Conservation (phyloP, 1,284 basidiomycete species). For the Albatrellus sp. region DNA sequence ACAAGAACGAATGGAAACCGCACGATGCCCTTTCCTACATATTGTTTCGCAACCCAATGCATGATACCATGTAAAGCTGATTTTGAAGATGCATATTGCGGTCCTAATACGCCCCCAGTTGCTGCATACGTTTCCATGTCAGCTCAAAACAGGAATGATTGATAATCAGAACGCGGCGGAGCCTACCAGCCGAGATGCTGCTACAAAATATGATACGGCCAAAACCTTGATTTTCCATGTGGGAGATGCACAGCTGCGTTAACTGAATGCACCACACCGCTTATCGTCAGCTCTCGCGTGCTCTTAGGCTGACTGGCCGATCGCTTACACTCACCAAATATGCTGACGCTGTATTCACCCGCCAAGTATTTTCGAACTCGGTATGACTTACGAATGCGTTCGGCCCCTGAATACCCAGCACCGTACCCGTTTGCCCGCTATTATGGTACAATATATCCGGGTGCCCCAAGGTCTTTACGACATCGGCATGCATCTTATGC, state of each 20-base stretch:
- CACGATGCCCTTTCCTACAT: conserved; percentile 41
- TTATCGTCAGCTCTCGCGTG: neutral
- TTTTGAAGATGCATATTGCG: conserved; percentile 46
- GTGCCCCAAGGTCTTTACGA: conserved; percentile 31
- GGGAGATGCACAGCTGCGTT: conserved; percentile 35
- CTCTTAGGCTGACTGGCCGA: neutral
- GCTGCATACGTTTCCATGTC: conserved; percentile 8
- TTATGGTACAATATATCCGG: conserved; percentile 43
- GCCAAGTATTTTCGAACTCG: conserved; percentile 37
- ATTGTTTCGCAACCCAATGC: conserved; percentile 40
- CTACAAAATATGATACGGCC: conserved; percentile 32
- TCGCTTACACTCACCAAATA: conserved; percentile 23
- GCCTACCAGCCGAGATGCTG: conserved; percentile 24
- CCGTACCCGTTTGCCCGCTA: conserved; percentile 27
- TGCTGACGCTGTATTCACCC: conserved; percentile 31
- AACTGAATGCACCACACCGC: conserved; percentile 20
- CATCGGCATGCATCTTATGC: conserved; percentile 27
- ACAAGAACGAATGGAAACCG: conserved; percentile 11
- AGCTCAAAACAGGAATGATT: too few species aligned
- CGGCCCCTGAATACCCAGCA: conserved; percentile 32
- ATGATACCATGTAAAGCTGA: conserved; percentile 40
- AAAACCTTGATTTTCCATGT: conserved; percentile 36
- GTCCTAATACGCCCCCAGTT: conserved; percentile 40
- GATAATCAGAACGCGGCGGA: neutral
- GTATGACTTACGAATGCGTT: conserved; percentile 30